Conservation (phyloP, 192 early-diverging fungal genomes). For the Dispira simplex region DNA sequence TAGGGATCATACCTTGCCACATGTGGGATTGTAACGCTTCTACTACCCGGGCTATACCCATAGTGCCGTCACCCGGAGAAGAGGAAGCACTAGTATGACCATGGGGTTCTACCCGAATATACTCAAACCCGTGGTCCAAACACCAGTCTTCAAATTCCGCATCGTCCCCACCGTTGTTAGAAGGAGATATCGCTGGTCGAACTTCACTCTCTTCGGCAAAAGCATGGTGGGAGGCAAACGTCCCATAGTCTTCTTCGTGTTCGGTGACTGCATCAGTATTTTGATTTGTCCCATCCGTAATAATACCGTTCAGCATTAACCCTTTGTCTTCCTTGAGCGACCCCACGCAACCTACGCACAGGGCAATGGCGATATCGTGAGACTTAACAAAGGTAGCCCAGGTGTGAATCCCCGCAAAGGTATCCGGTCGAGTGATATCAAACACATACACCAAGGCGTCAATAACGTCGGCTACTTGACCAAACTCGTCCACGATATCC, state of each 20-base stretch:
- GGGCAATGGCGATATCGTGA: constrained; percentile 33
- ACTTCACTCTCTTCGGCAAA: background rate
- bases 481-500: constrained; percentile 17
- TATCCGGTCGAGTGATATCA: constrained; percentile 23
- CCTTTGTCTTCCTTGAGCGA: no score
- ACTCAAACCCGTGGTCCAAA: constrained; percentile 42
- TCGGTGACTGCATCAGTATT: background rate
- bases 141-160: constrained; percentile 40
- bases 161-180: constrained; percentile 7
- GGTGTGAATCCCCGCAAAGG: constrained; percentile 32
- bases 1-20: background rate
- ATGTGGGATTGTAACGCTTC: background rate
- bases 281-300: no score
- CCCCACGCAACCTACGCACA: constrained; percentile 19
- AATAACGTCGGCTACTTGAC: constrained; percentile 28
- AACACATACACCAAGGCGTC: constrained; percentile 44
- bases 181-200: background rate
- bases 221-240: background rate
- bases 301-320: no score
- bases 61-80: background rate
- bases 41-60: background rate
- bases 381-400: constrained; percentile 38
- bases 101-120: constrained; percentile 33
- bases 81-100: background rate
- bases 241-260: background rate